Percentiles rank a stretch among this genome's conserved stretches.
These are phyloP conservation scores for Deinandra increscens DNA, from an alignment of 129 eudicot genomes.

Conservation along the genomic window DNA sequence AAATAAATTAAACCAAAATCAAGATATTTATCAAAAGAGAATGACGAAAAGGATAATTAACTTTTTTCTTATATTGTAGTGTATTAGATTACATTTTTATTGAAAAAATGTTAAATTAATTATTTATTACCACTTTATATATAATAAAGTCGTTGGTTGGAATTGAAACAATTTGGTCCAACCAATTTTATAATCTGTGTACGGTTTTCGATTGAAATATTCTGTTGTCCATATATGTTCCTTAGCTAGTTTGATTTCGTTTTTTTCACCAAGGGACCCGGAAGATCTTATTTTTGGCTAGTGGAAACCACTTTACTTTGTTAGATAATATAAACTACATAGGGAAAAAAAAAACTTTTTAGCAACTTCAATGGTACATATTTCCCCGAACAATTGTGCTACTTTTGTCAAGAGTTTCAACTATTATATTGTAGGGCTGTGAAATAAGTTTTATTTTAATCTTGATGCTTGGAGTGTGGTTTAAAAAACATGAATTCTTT, in stretches of 20 bases:
- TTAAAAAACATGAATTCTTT: not conserved
- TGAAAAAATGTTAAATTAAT: not conserved
- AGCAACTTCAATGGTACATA: constrained; percentile 43
- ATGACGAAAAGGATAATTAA: too few relatives aligned
- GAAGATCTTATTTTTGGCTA: constrained; percentile 2
- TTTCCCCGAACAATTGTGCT: constrained; percentile 27
- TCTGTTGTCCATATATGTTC: constrained; percentile 7
- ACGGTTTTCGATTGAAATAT: constrained; percentile 18
- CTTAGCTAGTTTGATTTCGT: constrained; percentile 15
- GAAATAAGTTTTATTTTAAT: constrained; percentile 13
- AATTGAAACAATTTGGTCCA: constrained; percentile 16
- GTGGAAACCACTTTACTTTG: constrained; percentile 33
- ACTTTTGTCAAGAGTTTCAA: constrained; percentile 2
- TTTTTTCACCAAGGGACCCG: constrained; percentile 15
- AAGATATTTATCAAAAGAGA: too few relatives aligned
- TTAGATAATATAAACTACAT: constrained; percentile 27
- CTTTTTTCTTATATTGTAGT: too few relatives aligned
- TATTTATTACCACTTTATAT: not conserved
- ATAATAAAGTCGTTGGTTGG: constrained; percentile 5
- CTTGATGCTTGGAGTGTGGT: constrained; percentile 20
- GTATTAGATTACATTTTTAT: too few relatives aligned
- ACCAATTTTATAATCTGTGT: constrained; percentile 21
- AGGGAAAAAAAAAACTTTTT: constrained; percentile 20
- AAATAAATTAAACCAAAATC: too few relatives aligned
- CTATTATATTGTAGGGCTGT: constrained; percentile 28